phyloP scores from a whole-genome alignment of 805 yeast species.

The Metschnikowia corniflorae region DNA sequence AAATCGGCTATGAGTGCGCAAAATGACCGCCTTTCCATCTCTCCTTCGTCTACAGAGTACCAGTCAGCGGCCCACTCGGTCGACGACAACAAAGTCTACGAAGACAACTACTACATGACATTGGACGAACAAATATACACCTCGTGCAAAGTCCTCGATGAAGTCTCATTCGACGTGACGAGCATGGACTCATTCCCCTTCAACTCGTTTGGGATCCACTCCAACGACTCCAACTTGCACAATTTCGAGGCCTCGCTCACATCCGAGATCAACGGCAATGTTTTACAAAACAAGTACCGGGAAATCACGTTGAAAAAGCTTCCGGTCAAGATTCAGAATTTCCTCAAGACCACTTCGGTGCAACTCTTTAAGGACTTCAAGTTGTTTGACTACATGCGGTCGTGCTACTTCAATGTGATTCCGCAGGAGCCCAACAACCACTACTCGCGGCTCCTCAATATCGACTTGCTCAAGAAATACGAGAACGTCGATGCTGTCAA shows the following conservation, averaged over 20 bases:
- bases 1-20: conserved; percentile 1
- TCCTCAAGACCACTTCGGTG: conserved; percentile 28
- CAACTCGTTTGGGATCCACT: conserved; percentile 27
- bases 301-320: conserved; percentile 23
- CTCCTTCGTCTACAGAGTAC: conserved; percentile 9
- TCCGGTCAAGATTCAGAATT: conserved; percentile 34
- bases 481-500: conserved; percentile 32
- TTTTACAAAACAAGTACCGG: conserved; percentile 22
- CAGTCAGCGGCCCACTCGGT: conserved; percentile 7
- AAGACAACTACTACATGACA: conserved; percentile 32
- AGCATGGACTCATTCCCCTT: conserved; percentile 34
- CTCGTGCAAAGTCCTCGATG: conserved; percentile 23
- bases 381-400: conserved; percentile 36
- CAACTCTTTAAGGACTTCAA: conserved; percentile 32
- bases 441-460: conserved; percentile 31
- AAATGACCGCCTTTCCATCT: conserved; percentile 9
- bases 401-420: conserved; percentile 36
- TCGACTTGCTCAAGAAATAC: conserved; percentile 37
- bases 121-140: conserved; percentile 34
- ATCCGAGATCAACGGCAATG: conserved; percentile 27
- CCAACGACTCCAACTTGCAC: conserved; percentile 39
- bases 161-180: conserved; percentile 15
- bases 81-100: conserved; percentile 18
- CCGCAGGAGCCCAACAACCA: conserved; percentile 36
- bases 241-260: conserved; percentile 29